A percentile compares a stretch with the other conserved stretches of the same genome.
phyloP scores from a whole-genome alignment of 495 filamentous ascomycete genomes.

The Xylaria castorea region DNA sequence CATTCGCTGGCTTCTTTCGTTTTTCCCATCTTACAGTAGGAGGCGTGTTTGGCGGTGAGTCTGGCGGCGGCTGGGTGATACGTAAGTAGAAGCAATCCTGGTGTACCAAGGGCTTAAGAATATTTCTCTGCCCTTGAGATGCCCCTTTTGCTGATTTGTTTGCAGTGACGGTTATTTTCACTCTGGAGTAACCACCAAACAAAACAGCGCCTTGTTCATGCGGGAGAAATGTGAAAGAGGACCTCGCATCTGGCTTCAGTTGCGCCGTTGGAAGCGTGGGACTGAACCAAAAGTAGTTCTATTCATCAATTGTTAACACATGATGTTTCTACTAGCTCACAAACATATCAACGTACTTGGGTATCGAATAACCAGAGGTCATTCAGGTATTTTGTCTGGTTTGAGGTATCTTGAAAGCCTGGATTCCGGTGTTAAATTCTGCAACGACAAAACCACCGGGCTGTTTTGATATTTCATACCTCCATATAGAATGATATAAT shows the following conservation, averaged over 20 bases:
- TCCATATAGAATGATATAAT: constrained; percentile 52
- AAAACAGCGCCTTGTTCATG: constrained; percentile 88
- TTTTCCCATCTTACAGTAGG: constrained; percentile 88
- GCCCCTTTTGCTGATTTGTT: constrained; percentile 69
- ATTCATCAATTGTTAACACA: constrained; percentile 47
- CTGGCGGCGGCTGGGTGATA: constrained; percentile 72
- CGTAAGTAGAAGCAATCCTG: constrained; percentile 94
- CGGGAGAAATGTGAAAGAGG: constrained; percentile 87
- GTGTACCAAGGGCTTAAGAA: constrained; percentile 85
- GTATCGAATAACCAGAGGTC: constrained; percentile 72
- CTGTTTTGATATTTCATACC: constrained; percentile 30
- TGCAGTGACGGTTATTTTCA: constrained; percentile 68
- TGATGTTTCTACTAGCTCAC: constrained; percentile 52
- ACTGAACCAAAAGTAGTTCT: constrained; percentile 77
- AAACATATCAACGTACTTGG: constrained; percentile 27
- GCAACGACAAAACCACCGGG: constrained; percentile 22
- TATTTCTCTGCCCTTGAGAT: constrained; percentile 63
- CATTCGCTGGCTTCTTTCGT: constrained; percentile 88
- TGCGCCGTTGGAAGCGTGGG: constrained; percentile 74
- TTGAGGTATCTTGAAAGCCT: constrained; percentile 94
- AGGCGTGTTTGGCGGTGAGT: constrained; percentile 63
- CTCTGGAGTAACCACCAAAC: constrained; percentile 91
- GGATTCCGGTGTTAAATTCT: constrained; percentile 74
- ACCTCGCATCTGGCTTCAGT: constrained; percentile 86
- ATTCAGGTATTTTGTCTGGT: constrained; percentile 86